These are phyloP conservation scores for Diaporthe vexans DNA, from an alignment of 2,329 filamentous ascomycete species.

Conservation along the genomic window DNA sequence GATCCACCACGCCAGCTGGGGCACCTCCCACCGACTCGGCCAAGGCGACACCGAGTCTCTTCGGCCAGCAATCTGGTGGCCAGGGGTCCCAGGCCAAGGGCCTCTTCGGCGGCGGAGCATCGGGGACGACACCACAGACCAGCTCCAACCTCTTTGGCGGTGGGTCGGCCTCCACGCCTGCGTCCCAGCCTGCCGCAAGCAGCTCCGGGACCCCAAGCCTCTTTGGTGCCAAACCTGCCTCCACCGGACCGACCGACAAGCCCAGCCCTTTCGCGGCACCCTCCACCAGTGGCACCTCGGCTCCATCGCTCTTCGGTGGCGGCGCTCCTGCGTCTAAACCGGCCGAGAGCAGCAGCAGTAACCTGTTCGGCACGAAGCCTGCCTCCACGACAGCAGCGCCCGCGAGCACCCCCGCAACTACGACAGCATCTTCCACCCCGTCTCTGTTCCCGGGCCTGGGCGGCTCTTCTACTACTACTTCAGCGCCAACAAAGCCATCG, in stretches of 20 bases:
- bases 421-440: slow-evolving; percentile 42
- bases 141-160: slow-evolving; percentile 19
- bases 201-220: slow-evolving; percentile 24
- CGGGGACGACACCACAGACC: slow-evolving; percentile 34
- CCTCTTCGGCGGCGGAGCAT: slow-evolving; percentile 41
- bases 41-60: slow-evolving; percentile 41
- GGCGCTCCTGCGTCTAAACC: slow-evolving; percentile 45
- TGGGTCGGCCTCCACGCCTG: slow-evolving; percentile 34
- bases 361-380: slow-evolving; percentile 59
- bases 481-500: slow-evolving; percentile 45
- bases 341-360: slow-evolving; percentile 45
- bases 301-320: slow-evolving; percentile 37
- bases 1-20: slow-evolving; percentile 69
- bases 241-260: slow-evolving; percentile 42
- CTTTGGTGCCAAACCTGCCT: slow-evolving; percentile 40
- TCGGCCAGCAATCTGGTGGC: slow-evolving; percentile 35
- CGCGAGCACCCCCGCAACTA: slow-evolving; percentile 40
- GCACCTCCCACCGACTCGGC: slow-evolving; percentile 60
- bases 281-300: slow-evolving; percentile 23
- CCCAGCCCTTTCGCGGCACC: slow-evolving; percentile 37
- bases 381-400: slow-evolving; percentile 52
- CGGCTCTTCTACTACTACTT: slow-evolving; percentile 32
- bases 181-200: slow-evolving; percentile 40
- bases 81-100: slow-evolving; percentile 28
- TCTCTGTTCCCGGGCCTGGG: slow-evolving; percentile 40